phyloP scores from a whole-genome alignment of 2,329 filamentous ascomycete species.

The Colletotrichum costaricense region DNA sequence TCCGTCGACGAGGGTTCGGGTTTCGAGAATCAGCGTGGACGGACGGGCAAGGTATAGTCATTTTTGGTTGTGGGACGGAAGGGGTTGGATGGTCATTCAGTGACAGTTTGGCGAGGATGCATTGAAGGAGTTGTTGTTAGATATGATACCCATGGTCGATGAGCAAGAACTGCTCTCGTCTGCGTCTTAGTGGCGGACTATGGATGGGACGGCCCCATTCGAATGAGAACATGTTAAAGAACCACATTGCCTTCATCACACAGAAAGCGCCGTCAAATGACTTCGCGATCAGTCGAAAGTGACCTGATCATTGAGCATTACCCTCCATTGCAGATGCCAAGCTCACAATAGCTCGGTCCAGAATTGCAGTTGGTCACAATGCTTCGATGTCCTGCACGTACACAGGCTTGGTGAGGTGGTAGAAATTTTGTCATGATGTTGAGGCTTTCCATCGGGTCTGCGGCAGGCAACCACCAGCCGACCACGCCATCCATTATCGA shows the following conservation, averaged over 20 bases:
- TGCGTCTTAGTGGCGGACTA: neutral
- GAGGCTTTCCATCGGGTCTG: no score
- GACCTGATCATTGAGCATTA: no score
- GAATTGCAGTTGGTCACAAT: no score
- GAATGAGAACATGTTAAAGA: neutral
- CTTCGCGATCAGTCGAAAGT: neutral
- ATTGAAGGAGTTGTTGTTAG: neutral
- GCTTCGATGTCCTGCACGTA: no score
- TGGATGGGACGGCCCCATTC: neutral
- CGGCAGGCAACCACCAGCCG: no score
- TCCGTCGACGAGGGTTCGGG: neutral
- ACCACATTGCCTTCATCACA: neutral
- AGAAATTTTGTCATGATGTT: no score
- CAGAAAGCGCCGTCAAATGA: neutral
- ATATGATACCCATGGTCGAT: conserved; percentile 1
- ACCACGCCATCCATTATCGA: no score
- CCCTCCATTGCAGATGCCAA: no score
- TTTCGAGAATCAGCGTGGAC: neutral
- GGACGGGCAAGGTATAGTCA: neutral
- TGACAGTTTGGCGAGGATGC: neutral
- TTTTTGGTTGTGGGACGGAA: neutral
- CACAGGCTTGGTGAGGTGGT: no score
- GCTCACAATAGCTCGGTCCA: no score
- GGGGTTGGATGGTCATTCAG: neutral
- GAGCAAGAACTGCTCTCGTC: conserved; percentile 2